Conservation (phyloP, 805 yeast genomes). For the Metschnikowia aberdeeniae region DNA sequence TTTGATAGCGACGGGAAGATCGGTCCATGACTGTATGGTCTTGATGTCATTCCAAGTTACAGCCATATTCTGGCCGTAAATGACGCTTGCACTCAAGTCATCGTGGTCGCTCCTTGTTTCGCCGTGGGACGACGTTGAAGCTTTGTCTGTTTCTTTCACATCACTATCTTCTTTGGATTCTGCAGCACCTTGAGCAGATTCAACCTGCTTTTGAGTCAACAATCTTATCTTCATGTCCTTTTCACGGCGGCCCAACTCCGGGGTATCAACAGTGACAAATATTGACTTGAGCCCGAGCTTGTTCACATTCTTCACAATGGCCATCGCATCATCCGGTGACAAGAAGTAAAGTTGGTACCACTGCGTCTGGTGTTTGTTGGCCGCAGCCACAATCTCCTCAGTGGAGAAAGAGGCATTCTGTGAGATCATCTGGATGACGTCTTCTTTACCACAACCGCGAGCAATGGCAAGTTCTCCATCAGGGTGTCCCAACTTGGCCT, state of each 20-base stretch:
- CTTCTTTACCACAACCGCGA: conserved; percentile 70
- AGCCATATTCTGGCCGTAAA: conserved; percentile 23
- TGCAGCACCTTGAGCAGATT: neutral
- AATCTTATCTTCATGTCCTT: conserved; percentile 45
- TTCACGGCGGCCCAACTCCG: conserved; percentile 64
- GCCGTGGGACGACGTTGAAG: conserved; percentile 2
- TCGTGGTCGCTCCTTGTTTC: conserved; percentile 6
- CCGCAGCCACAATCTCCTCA: conserved; percentile 77
- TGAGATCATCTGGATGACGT: conserved; percentile 82
- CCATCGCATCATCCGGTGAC: conserved; percentile 48
- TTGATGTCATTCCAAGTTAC: conserved; percentile 34
- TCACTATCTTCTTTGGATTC: neutral
- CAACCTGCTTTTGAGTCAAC: conserved; percentile 3
- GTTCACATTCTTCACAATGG: conserved; percentile 68
- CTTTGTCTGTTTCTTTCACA: neutral
- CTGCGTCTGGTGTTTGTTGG: conserved; percentile 63
- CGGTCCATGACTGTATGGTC: conserved; percentile 32
- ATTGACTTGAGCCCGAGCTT: conserved; percentile 56
- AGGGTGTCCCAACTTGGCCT: conserved; percentile 87
- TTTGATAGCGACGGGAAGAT: conserved; percentile 51
- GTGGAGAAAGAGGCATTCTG: conserved; percentile 85
- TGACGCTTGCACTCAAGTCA: conserved; percentile 8
- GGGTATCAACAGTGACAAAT: conserved; percentile 90
- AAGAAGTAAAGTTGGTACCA: conserved; percentile 91
- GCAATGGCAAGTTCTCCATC: conserved; percentile 90